phyloP scores from a whole-genome alignment of 805 yeast genomes.

The Lipomyces chichibuensis region DNA sequence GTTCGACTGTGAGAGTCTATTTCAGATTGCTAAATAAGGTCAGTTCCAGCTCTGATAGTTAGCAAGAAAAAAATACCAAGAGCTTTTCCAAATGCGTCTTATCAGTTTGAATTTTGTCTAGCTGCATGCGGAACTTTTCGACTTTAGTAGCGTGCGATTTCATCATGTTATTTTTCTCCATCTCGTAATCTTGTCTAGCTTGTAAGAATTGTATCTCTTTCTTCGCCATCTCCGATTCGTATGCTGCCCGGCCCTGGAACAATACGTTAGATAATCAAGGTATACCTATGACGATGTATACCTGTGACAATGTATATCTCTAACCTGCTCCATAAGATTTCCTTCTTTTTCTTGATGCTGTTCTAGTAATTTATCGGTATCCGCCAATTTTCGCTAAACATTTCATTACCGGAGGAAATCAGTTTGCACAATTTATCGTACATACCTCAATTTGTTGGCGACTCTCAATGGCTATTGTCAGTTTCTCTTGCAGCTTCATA shows the following conservation, averaged over 20 bases:
- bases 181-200: background rate
- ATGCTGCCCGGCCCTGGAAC: background rate
- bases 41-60: background rate
- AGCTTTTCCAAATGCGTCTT: background rate
- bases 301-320: background rate
- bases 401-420: background rate
- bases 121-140: slow-evolving; percentile 2
- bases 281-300: background rate
- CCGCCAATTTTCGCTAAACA: background rate
- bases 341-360: background rate
- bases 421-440: background rate
- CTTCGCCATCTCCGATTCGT: slow-evolving; percentile 5
- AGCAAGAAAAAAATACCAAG: background rate
- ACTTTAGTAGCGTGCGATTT: slow-evolving; percentile 1
- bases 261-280: background rate
- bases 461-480: background rate
- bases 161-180: slow-evolving; percentile 4
- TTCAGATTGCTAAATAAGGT: background rate
- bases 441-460: background rate
- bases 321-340: background rate
- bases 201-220: background rate
- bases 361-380: background rate
- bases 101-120: background rate
- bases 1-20: slow-evolving; percentile 1
- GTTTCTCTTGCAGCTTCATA: background rate